Base-by-base conservation (phyloP, 257 asterid species). In the Ehretia macrophylla region DNA sequence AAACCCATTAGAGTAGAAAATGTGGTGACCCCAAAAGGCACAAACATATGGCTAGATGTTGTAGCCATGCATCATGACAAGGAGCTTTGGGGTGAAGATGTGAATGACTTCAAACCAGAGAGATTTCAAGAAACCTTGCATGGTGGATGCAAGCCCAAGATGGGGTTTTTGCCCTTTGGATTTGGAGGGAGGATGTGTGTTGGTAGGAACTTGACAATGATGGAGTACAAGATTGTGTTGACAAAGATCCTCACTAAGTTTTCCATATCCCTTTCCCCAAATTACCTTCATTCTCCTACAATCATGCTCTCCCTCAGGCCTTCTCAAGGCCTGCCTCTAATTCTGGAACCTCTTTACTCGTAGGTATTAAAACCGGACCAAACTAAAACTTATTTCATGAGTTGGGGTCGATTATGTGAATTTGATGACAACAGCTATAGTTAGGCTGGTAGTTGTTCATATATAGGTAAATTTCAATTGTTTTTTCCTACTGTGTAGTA, bases 121-220 rank as follows among this genome's bases (percentile, higher is more conserved):
- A 72, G 97, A 59, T 92, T 86, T 32, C 60, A 77, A 42, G 72
- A 72, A 19, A n/a, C 21, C 8, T 10, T 85, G 11, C 40, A 60
- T 8, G 97, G 96, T 4, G 88, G 94, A 11, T 83, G 97, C 78
- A 78, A 77, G 16, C 95, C 84, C 70, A 92, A 86, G 65, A 86
- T 86, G 95, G 99, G 99, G 1, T 92, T 55, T 55, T 65, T 88
- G 69, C 99, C 97, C 0, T 88, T 88, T 32, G 96, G 97, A 0
- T 88, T 88, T 51, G 99, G 99, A 47, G 99, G 97, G 22, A 79
- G 97, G 60, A 86, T 88, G 96, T 88, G 97, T 44, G 63, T 92
- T 8, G 96, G 99, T 4, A 70, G 83, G 69, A 88, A 88, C 35
- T 72, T 88, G 64, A 66, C 87, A 0, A 65, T 42, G 32, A 86